Evolutionary conservation across 1,284 basidiomycete species (phyloP), one percentile per base, ranked within the genome.

Genomic region (Sporisorium reilianum): DNA sequence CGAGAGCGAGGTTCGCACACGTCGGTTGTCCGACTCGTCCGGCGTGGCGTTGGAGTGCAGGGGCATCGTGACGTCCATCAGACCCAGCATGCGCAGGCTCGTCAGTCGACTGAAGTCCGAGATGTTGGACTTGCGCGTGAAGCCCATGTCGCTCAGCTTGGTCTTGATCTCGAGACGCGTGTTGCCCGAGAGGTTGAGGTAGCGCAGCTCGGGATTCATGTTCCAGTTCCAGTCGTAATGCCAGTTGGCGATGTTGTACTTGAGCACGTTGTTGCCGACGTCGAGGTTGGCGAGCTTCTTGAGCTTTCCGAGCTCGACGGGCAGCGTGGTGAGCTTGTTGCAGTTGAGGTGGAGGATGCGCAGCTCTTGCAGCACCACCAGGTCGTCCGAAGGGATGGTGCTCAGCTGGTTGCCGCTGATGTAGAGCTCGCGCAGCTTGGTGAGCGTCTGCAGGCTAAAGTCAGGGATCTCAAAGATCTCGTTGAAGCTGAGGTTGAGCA

Each of bases 161-260:
- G 91, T 91, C 85, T 92, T 92, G 87, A 94, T 93, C 86, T 92
- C 92, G n/a, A 94, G 88, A 46, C 91, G 89, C 86, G 93, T 93
- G 87, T 94, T 94, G 16, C 93, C 93, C 0, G 93, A 94, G 55
- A 94, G 81, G 82, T 94, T 94, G 75, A 94, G 91, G 85, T 97
- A 98, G 58, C 91, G 91, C 66, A 99, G 88, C 75, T 93, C 92
- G 70, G 91, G 90, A 85, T 98, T 99, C 88, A 95, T 97, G 85
- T 98, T 98, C 97, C 97, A 99, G 85, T 99, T 99, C 96, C 96
- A 99, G 86, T 99, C 97, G 86, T 96, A 99, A 82, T 96, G 93
- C 92, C 92, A 96, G 83, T 99, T 99, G 80, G 94, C 93, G 77
- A 98, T 95, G 84, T 99, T 99, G 86, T 99, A 99, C 88, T 94